Evolutionary conservation across 1,139 yeast species (phyloP).

Genomic region (Trichomonascaceae sp.): DNA sequence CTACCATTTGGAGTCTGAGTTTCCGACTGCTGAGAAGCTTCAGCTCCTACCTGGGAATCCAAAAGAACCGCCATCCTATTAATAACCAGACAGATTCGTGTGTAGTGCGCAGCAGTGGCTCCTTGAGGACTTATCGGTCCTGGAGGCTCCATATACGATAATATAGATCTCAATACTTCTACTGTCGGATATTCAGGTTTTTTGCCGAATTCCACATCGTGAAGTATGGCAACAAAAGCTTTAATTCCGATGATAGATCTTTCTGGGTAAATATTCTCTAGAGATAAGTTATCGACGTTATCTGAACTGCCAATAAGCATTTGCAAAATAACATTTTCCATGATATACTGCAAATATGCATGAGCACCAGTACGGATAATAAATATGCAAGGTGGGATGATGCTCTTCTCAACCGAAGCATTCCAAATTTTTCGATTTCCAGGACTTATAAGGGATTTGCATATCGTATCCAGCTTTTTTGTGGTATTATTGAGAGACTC

Average conservation of each 20-base stretch:
- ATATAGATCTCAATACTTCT: constrained; percentile 11
- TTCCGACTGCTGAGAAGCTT: constrained; percentile 20
- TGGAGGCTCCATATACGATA: neutral
- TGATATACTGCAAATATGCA: constrained; percentile 68
- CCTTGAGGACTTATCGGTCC: constrained; percentile 16
- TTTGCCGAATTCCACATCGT: constrained; percentile 50
- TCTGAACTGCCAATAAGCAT: constrained; percentile 23
- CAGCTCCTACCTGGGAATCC: constrained; percentile 41
- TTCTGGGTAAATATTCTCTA: constrained; percentile 66
- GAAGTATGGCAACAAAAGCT: constrained; percentile 62
- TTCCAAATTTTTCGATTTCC: constrained; percentile 52
- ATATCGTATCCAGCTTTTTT: constrained; percentile 54
- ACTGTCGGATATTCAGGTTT: constrained; percentile 70
- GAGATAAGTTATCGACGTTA: constrained; percentile 27
- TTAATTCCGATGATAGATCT: constrained; percentile 62
- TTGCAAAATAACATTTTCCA: constrained; percentile 71
- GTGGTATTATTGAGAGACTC: constrained; percentile 86
- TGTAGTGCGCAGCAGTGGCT: constrained; percentile 43
- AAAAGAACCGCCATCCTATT: constrained; percentile 52
- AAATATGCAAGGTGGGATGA: constrained; percentile 64
- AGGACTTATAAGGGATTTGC: constrained; percentile 48
- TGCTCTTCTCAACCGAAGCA: constrained; percentile 47
- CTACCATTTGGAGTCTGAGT: constrained; percentile 27
- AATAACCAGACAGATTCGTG: constrained; percentile 64
- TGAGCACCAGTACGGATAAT: constrained; percentile 71